Evolutionary conservation across 495 filamentous ascomycete genomes (phyloP).

Genomic region (Evernia prunastri): DNA sequence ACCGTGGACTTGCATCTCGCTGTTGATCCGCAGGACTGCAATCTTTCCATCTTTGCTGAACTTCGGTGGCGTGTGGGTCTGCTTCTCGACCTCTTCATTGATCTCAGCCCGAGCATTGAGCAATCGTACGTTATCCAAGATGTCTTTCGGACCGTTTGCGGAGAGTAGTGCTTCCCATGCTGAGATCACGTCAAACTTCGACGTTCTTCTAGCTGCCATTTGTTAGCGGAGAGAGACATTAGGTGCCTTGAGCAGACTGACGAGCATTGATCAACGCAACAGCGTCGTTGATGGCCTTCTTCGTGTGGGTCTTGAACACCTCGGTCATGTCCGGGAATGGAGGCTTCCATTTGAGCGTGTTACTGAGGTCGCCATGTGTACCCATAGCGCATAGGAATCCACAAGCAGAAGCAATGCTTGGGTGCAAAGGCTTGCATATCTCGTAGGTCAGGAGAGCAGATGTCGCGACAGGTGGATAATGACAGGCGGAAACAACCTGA

Average conservation of each 20-base stretch:
- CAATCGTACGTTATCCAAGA: slow-evolving; percentile 41
- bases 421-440: slow-evolving; percentile 45
- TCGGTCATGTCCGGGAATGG: slow-evolving; percentile 54
- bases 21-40: slow-evolving; percentile 50
- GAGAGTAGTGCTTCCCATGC: slow-evolving; percentile 50
- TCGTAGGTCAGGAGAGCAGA: slow-evolving; percentile 51
- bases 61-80: slow-evolving; percentile 48
- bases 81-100: slow-evolving; percentile 47
- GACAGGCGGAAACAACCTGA: slow-evolving; percentile 45
- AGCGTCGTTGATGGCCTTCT: slow-evolving; percentile 49
- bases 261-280: slow-evolving; percentile 52
- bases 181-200: slow-evolving; percentile 44
- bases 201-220: slow-evolving; percentile 40
- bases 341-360: slow-evolving; percentile 48
- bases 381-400: slow-evolving; percentile 51
- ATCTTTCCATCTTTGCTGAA: slow-evolving; percentile 51
- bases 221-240: not conserved
- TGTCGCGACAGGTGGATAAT: slow-evolving; percentile 52
- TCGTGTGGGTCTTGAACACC: slow-evolving; percentile 49
- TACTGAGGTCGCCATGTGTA: slow-evolving; percentile 55
- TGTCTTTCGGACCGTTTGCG: slow-evolving; percentile 35
- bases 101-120: slow-evolving; percentile 45
- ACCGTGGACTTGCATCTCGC: slow-evolving; percentile 49
- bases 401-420: slow-evolving; percentile 37
- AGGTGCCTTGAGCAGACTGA: slow-evolving; percentile 3